These are phyloP conservation scores for Neocallimastix lanati DNA, from an alignment of 192 early-diverging fungal genomes.

Conservation along the genomic window DNA sequence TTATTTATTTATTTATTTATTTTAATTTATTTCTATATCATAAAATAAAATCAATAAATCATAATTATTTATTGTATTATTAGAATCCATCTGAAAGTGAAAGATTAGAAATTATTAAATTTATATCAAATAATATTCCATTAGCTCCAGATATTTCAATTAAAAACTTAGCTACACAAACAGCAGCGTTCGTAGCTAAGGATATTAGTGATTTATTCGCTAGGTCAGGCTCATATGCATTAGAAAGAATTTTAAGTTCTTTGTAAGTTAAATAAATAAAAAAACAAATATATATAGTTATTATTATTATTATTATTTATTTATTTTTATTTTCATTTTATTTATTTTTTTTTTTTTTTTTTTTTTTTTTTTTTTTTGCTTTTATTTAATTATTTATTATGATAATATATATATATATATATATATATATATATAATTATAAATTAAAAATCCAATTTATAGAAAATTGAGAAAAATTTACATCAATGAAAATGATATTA, in stretches of 20 bases:
- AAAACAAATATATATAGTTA: not conserved
- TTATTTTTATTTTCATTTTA: too few species aligned
- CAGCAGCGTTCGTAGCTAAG: conserved; percentile 71
- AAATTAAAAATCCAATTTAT: not conserved
- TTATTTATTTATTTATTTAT: too few species aligned
- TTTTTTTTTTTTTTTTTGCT: too few species aligned
- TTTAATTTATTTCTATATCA: too few species aligned
- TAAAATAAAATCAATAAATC: too few species aligned
- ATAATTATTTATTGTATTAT: too few species aligned
- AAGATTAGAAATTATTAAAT: conserved; percentile 34
- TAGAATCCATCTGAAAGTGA: conserved; percentile 17
- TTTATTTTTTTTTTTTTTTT: too few species aligned
- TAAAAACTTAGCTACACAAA: conserved; percentile 63
- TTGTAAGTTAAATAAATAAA: conserved; percentile 1
- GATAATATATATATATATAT: too few species aligned
- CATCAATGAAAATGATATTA: conserved; percentile 29
- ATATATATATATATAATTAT: too few species aligned
- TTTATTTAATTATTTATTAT: too few species aligned
- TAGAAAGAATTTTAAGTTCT: conserved; percentile 6
- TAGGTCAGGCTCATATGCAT: conserved; percentile 26
- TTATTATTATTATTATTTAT: too few species aligned
- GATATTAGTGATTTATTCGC: conserved; percentile 65
- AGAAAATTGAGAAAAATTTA: conserved; percentile 9
- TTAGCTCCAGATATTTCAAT: conserved; percentile 63
- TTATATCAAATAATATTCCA: conserved; percentile 26